Conservation (phyloP, 2,329 filamentous ascomycete species). For the Fusarium nematophilum region DNA sequence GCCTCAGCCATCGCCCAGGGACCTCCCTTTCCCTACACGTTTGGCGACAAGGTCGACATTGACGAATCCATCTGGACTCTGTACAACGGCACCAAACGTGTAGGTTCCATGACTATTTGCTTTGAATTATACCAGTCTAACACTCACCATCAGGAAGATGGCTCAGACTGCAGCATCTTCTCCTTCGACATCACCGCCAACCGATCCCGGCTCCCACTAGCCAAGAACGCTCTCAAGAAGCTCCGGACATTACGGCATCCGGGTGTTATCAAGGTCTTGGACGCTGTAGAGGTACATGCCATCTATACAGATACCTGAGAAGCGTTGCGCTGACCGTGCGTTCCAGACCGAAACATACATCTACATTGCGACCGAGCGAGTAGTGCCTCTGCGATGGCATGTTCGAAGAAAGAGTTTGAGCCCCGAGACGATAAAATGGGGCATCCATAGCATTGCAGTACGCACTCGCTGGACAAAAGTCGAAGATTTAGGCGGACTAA, state of each 20-base stretch:
- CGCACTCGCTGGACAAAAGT: slow-evolving; percentile 25
- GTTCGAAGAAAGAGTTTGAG: slow-evolving; percentile 88
- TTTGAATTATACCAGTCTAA: background rate
- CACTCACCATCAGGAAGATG: slow-evolving; percentile 76
- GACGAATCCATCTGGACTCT: slow-evolving; percentile 97
- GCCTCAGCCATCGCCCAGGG: slow-evolving; percentile 97
- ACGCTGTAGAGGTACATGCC: slow-evolving; percentile 84
- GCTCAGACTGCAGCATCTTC: slow-evolving; percentile 95
- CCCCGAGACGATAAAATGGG: slow-evolving; percentile 97
- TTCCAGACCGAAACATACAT: slow-evolving; percentile 89
- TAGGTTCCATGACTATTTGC: slow-evolving; percentile 53
- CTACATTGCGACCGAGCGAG: slow-evolving; percentile 93
- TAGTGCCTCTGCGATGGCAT: slow-evolving; percentile 90
- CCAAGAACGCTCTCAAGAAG: slow-evolving; percentile 94
- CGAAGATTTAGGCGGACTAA: slow-evolving; percentile 31
- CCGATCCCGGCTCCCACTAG: slow-evolving; percentile 83
- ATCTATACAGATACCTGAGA: slow-evolving; percentile 4
- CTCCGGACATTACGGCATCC: slow-evolving; percentile 92
- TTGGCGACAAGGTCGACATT: slow-evolving; percentile 91
- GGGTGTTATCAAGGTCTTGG: slow-evolving; percentile 91
- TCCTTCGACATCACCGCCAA: slow-evolving; percentile 90
- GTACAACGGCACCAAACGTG: slow-evolving; percentile 91
- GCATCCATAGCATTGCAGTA: slow-evolving; percentile 86
- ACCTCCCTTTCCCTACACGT: slow-evolving; percentile 90
- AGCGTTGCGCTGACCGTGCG: slow-evolving; percentile 37